These are phyloP conservation scores for Boletellus ananas DNA, from an alignment of 768 basidiomycete genomes.

Conservation along the genomic window DNA sequence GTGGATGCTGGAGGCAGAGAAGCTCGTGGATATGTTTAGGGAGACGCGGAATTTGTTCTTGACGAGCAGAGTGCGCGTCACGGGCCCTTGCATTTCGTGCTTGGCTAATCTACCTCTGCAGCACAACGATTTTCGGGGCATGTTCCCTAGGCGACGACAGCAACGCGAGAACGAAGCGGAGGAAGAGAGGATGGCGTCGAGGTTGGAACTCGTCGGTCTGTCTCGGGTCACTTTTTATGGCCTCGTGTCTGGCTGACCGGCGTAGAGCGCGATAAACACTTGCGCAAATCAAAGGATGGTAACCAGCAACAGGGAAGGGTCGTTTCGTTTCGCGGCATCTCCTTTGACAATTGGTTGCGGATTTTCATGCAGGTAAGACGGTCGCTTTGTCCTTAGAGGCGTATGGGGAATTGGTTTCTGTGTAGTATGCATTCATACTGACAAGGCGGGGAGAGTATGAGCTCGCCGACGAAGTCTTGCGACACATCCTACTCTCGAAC, in stretches of 20 bases:
- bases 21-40: constrained; percentile 80
- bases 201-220: constrained; percentile 72
- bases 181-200: constrained; percentile 69
- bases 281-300: constrained; percentile 46
- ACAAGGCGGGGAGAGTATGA: constrained; percentile 61
- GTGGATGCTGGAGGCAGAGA: constrained; percentile 84
- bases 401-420: constrained; percentile 4
- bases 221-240: not conserved
- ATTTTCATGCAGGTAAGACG: constrained; percentile 74
- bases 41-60: constrained; percentile 81
- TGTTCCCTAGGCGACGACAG: constrained; percentile 53
- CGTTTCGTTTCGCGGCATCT: constrained; percentile 74
- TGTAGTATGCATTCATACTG: constrained; percentile 71
- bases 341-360: constrained; percentile 80
- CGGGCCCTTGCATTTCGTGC: constrained; percentile 1
- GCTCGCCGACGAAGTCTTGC: constrained; percentile 68
- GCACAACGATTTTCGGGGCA: constrained; percentile 62
- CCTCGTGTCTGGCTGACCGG: not conserved
- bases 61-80: constrained; percentile 60
- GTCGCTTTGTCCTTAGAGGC: not conserved
- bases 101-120: constrained; percentile 11
- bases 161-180: constrained; percentile 49
- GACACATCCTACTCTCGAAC: constrained; percentile 71
- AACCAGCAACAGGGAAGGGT: constrained; percentile 42
- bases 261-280: constrained; percentile 54